A percentile compares a stretch with the other conserved stretches of the same genome.
These are phyloP conservation scores for Cymodocea nodosa DNA, from an alignment of 116 monocot genomes.

Conservation along the genomic window DNA sequence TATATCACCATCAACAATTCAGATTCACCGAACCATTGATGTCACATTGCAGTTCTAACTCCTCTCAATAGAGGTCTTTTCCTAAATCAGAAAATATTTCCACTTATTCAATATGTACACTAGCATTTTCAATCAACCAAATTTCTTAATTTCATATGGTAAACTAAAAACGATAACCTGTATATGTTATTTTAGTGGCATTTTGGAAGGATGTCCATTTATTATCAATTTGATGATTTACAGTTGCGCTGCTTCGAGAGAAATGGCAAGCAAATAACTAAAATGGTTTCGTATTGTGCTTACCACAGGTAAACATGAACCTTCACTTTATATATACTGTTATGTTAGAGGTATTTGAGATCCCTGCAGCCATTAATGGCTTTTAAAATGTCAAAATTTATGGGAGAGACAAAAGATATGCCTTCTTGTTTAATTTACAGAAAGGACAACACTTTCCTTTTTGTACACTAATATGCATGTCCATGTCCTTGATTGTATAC, in stretches of 20 bases:
- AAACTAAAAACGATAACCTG: background rate
- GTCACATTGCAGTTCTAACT: no score
- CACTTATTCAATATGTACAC: no score
- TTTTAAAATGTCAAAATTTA: background rate
- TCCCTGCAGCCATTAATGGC: background rate
- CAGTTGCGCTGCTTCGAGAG: constrained; percentile 64
- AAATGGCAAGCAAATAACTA: constrained; percentile 71
- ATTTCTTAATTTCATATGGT: background rate
- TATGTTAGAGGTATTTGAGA: background rate
- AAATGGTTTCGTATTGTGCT: constrained; percentile 79
- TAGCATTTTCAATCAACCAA: no score
- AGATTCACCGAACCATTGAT: no score
- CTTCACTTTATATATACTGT: background rate
- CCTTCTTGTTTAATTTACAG: background rate
- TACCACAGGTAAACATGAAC: constrained; percentile 49
- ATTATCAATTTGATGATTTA: background rate
- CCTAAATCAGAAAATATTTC: no score
- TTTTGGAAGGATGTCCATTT: background rate
- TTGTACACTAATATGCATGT: background rate
- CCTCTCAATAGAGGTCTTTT: no score
- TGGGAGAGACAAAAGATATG: background rate
- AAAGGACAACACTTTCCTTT: background rate
- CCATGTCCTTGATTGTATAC: constrained; percentile 19
- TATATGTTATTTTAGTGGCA: background rate
- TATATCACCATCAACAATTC: no score